These are phyloP conservation scores for Mycothermus thermophilus DNA, from an alignment of 495 filamentous ascomycete species.

Conservation along the genomic window DNA sequence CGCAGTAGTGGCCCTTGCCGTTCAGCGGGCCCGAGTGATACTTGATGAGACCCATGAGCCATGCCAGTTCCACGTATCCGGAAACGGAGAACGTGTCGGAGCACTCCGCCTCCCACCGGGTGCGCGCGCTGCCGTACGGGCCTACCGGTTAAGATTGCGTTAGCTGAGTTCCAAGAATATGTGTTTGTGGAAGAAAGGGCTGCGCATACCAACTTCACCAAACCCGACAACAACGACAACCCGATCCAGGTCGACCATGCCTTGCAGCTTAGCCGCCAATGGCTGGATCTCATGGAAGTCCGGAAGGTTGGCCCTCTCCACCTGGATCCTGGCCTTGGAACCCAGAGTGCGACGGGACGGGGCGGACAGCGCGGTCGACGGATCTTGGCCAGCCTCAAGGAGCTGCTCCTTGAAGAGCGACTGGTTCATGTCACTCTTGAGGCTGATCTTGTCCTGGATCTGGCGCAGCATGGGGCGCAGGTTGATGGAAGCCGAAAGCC, in stretches of 20 bases:
- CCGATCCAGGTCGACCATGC: conserved; percentile 89
- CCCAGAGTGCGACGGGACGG: too few relatives aligned
- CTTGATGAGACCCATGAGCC: conserved; percentile 94
- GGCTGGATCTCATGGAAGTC: too few relatives aligned
- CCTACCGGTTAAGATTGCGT: too few relatives aligned
- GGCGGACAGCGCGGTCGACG: too few relatives aligned
- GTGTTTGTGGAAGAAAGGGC: too few relatives aligned
- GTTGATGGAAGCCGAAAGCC: conserved; percentile 79
- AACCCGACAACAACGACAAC: conserved; percentile 91
- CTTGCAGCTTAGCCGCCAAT: too few relatives aligned
- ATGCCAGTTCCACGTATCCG: conserved; percentile 92
- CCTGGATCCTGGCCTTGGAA: too few relatives aligned
- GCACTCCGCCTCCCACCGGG: conserved; percentile 92
- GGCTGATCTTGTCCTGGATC: conserved; percentile 67
- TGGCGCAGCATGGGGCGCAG: conserved; percentile 1
- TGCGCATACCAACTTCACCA: conserved; percentile 73
- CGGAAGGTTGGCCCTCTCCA: conserved; percentile 86
- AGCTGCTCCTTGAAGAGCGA: too few relatives aligned
- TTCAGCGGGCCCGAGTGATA: conserved; percentile 90
- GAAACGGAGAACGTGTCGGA: conserved; percentile 80
- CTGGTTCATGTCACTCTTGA: conserved; percentile 55
- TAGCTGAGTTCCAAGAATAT: too few relatives aligned
- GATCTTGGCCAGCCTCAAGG: too few relatives aligned
- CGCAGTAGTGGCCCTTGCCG: conserved; percentile 75
- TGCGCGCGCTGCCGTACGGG: conserved; percentile 90